Evolutionary conservation across 75 land plant species (phyloP), one percentile per base, ranked within the genome.

Genomic region (Ceratopteris richardii): DNA sequence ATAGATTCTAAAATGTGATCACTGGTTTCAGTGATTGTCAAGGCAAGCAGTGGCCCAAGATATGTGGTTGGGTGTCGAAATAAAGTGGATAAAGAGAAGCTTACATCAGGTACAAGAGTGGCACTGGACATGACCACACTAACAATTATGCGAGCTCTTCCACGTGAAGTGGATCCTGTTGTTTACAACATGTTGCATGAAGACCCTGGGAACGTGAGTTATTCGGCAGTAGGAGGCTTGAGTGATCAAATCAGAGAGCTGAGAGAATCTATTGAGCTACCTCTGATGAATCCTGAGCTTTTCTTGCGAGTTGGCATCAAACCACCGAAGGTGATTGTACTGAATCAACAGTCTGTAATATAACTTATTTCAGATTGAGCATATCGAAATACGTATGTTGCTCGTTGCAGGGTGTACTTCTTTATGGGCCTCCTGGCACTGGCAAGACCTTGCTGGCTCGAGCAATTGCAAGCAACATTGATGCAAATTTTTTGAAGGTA

Each of bases 51-150:
- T 79, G 97, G 97, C 12, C 97, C 97, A 6, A 75, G 94, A 12
- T 90, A 90, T 80, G 96, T 90, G 56, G 96, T 90, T 56, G 96
- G 96, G 2, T 90, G 93, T 64, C 84, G 96, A 37, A 90, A 78
- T 52, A 90, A 90, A 54, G 96, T 90, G 24, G 96, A 90, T 44
- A 91, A 88, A 60, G 97, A 84, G 63, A 91, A 88, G 62, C 69
- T 91, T n/a, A 87, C 82, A 28, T 68, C 97, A 51, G 97, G 97
- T 51, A 88, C 94, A 14, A 70, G 97, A 44, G 97, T 91, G 18
- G 97, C 92, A 70, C 88, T 90, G 54, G 96, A 90, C 71, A 90
- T 90, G 96, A 90, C 96, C 22, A 90, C 96, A 28, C 79, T 90
- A 13, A 90, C 96, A 11, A 90, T 90, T 55, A 90, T 90, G 96